Base-by-base conservation (phyloP, 2,329 filamentous ascomycete genomes). In the Cladosporium halotolerans region DNA sequence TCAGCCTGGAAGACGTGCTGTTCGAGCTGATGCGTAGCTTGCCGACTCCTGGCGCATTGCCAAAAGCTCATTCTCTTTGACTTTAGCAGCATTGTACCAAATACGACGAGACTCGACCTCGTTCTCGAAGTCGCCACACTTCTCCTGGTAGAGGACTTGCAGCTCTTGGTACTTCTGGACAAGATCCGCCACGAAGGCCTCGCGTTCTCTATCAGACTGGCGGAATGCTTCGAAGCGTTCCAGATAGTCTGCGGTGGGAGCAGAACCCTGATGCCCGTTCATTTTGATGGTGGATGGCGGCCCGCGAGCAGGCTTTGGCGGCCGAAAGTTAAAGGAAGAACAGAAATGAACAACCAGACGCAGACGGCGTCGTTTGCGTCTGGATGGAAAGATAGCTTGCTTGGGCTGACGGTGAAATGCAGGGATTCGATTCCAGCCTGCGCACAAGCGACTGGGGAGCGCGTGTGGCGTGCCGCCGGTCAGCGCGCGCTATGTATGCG, bases 111-210 rank as follows among this genome's bases (percentile, higher is more conserved):
- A 64, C 40, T 66, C 62, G 5, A 68, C 60, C 57, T 70, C 69
- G 55, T 70, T 71, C 28, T 65, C 63, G 32, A 64, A 67, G 55
- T 70, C 67, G 59, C 63, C 66, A 44, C 64, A 60, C 56, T 66
- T 62, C 45, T 70, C 64, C 9, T 63, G 57, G 54, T 65, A 65
- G 52, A 62, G 60, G 14, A 53, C n/a, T 52, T 70, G 61, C n/a
- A 70, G 57, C 28, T 65, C 57, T 42, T 67, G 62, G 49, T 65
- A 67, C 13, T 63, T 60, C 18, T 60, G 53, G 34, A 70, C 50
- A 33, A 71, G 46, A 40, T 66, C 65, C 38, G 56, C 53, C 9
- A 69, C 57, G 9, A 68, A 45, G n/a, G 60, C 57, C 52, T 68
- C 62, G 31, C 67, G 60, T 42, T 67, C 61, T 4, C 56, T 59